Conservation (phyloP, 2,329 filamentous ascomycete genomes). For the Colletotrichum australisinense region DNA sequence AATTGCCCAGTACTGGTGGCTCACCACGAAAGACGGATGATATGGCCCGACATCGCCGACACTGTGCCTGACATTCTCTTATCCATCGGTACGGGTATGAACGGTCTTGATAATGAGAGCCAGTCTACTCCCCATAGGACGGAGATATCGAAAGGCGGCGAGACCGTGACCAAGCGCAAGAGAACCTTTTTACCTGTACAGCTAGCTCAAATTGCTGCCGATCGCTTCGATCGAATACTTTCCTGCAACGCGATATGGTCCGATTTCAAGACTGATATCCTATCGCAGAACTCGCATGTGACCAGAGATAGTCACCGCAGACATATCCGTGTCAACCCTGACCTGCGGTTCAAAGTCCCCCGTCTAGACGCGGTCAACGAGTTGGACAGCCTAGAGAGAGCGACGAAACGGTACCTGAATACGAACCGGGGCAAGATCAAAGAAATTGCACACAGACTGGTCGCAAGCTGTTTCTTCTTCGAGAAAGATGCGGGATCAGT, state of each 20-base stretch:
- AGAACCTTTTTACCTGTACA: not conserved
- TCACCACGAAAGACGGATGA: not conserved
- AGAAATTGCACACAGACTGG: not conserved
- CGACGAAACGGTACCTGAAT: not conserved
- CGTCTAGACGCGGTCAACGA: not conserved
- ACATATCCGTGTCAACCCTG: not conserved
- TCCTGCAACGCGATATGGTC: not conserved
- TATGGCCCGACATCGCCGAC: not conserved
- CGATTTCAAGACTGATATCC: not conserved
- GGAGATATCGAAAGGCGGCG: not conserved
- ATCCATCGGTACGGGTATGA: not conserved
- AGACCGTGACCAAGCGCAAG: not conserved
- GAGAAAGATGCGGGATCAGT: not conserved
- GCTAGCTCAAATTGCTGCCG: not conserved
- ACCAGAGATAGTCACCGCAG: not conserved
- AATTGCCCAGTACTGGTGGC: not conserved
- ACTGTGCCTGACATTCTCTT: not conserved
- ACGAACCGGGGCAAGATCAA: not conserved
- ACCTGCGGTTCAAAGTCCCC: not conserved
- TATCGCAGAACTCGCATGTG: not conserved
- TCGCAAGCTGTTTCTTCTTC: not conserved
- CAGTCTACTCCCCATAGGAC: not conserved
- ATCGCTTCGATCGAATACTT: not conserved
- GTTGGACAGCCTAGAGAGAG: not conserved
- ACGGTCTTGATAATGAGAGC: not conserved